Base-by-base conservation (phyloP, 768 basidiomycete species). In the Strobilomyces confusus region DNA sequence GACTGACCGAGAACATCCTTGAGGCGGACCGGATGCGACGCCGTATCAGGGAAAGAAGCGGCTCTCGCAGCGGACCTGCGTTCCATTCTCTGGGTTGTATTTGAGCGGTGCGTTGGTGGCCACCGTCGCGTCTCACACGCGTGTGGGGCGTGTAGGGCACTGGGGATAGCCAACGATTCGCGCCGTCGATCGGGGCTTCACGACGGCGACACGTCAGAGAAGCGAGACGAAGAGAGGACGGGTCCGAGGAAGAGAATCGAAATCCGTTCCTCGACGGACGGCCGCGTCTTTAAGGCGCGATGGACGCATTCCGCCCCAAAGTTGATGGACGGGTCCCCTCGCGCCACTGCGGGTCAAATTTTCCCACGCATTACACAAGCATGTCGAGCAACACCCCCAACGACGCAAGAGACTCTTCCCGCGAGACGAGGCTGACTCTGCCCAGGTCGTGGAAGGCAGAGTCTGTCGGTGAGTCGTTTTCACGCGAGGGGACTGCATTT, bases 391-490 rank as follows among this genome's bases (percentile, higher is more conserved):
- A 50, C 48, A 30, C 14, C 12, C 43, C 57, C 44, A 80, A 80
- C 53, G 86, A 91, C 68, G 85, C 87, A 14, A 76, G 87, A 52
- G 83, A 90, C 59, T 56, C 80, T 26, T 77, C 83, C 12, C 77
- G 82, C 9, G 89, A 89, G 64, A 73, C 72, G 0, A 73, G 75
- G 36, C 70, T 84, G 58, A 71, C 75, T 1, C 69, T 84, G n/a
- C 89, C 89, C 0, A 77, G 76, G 52, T 77, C 78, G 15, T 92
- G 89, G 89, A 74, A 74, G 46, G 70, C 71, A 55, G 86, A 87
- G 51, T 70, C 69, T 14, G 65, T 68, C 32, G 79, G 80, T 84
- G 48, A 52, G 77, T 64, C 22, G 3, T 25, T 4, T 19, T 22
- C 8, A n/a, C 8, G n/a, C 20, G 29, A 33, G 19, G 30, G 19